Evolutionary conservation across 768 basidiomycete genomes (phyloP).

Genomic region (Boletus vinaceobasis): DNA sequence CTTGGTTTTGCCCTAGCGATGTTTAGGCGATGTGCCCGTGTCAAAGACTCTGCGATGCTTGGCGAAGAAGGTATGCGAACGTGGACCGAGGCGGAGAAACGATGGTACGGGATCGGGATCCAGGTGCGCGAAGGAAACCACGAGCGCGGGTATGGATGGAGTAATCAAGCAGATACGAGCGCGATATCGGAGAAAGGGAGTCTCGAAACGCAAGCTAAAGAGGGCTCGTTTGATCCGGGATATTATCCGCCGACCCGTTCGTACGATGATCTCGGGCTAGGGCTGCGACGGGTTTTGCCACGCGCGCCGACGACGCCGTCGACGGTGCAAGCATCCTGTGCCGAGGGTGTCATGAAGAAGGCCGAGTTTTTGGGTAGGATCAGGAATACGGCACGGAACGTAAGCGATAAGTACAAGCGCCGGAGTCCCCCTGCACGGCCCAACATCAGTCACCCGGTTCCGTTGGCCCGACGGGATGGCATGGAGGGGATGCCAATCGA

Average conservation of each 20-base stretch:
- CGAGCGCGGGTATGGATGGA: conserved; percentile 32
- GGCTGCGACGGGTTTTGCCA: conserved; percentile 48
- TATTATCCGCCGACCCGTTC: conserved; percentile 16
- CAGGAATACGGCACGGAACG: conserved; percentile 60
- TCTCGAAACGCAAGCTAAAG: conserved; percentile 25
- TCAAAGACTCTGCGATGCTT: conserved; percentile 57
- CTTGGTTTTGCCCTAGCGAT: conserved; percentile 54
- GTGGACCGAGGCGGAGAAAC: conserved; percentile 63
- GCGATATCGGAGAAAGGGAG: conserved; percentile 31
- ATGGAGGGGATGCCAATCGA: conserved; percentile 26
- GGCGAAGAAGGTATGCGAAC: conserved; percentile 57
- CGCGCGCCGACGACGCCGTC: conserved; percentile 41
- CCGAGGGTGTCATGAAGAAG: conserved; percentile 65
- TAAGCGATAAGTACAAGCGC: conserved; percentile 57
- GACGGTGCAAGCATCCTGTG: conserved; percentile 29
- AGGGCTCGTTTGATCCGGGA: conserved; percentile 13
- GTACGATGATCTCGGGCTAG: conserved; percentile 37
- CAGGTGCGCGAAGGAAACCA: conserved; percentile 14
- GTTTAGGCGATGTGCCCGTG: conserved; percentile 52
- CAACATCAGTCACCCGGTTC: conserved; percentile 58
- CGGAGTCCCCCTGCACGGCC: conserved; percentile 41
- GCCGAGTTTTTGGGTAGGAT: conserved; percentile 64
- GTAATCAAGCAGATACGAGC: conserved; percentile 26
- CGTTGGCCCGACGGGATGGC: conserved; percentile 27
- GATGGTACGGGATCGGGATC: conserved; percentile 60